A percentile compares a stretch with the other conserved stretches of the same genome.
Evolutionary conservation across 768 basidiomycete species (phyloP).

Genomic region (Hericium coralloides): DNA sequence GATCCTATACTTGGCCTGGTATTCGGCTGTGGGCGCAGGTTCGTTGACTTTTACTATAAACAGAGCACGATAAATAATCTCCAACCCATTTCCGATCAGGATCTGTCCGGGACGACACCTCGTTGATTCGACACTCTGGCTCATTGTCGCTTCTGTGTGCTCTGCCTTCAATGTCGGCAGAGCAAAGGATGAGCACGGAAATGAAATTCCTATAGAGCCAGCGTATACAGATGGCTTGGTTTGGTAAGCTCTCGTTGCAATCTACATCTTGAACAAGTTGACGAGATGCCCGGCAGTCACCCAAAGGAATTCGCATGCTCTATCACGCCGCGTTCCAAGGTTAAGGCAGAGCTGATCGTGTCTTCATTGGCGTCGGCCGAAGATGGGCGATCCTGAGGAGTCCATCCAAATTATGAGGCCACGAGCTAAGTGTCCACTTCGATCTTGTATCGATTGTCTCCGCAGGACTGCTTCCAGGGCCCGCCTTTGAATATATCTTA

Average conservation of each 20-base stretch:
- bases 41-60: neutral
- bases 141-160: constrained; percentile 6
- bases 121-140: constrained; percentile 12
- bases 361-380: no score
- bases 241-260: neutral
- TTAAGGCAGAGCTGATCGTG: constrained; percentile 2
- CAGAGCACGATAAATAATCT: neutral
- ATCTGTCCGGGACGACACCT: constrained; percentile 1
- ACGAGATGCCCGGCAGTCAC: neutral
- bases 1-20: neutral
- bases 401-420: no score
- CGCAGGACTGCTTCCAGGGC: no score
- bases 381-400: no score
- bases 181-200: constrained; percentile 5
- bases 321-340: constrained; percentile 3
- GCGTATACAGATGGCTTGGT: no score
- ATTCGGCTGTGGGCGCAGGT: neutral
- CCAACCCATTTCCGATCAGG: neutral
- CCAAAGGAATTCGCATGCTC: constrained; percentile 5
- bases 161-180: constrained; percentile 7
- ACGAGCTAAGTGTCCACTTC: no score
- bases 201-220: constrained; percentile 4
- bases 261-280: neutral
- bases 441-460: no score
- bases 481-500: no score